Evolutionary conservation across 371 early-diverging fungal genomes (phyloP).

Genomic region (Amoeboaphelidium protococcarum): DNA sequence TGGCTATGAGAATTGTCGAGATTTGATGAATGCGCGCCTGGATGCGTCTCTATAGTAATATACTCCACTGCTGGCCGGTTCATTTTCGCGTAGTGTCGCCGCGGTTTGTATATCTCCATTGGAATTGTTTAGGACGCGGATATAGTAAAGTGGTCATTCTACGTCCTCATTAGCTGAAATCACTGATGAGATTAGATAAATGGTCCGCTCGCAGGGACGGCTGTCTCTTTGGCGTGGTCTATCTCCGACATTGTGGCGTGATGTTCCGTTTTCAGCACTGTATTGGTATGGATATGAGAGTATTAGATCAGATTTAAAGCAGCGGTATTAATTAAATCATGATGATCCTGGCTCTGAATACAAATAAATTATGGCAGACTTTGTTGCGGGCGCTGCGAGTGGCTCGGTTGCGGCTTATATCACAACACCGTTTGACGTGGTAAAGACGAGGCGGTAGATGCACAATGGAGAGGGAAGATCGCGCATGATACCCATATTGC

Average conservation of each 20-base stretch:
- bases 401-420: constrained; percentile 57
- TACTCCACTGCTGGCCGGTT: constrained; percentile 55
- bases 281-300: constrained; percentile 79
- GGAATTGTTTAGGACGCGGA: constrained; percentile 61
- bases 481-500: constrained; percentile 11
- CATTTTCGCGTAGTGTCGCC: constrained; percentile 45
- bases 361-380: constrained; percentile 13
- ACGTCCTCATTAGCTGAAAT: constrained; percentile 18
- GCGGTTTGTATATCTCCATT: constrained; percentile 61
- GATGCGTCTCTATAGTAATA: constrained; percentile 12
- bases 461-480: constrained; percentile 2
- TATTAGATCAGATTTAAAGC: constrained; percentile 11
- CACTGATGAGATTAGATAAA: constrained; percentile 24
- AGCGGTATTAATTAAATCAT: neutral
- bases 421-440: constrained; percentile 87
- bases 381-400: constrained; percentile 39
- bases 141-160: constrained; percentile 34
- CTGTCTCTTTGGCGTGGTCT: constrained; percentile 60
- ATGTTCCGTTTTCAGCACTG: constrained; percentile 73
- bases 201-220: constrained; percentile 29
- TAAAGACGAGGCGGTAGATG: constrained; percentile 62
- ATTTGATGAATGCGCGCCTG: constrained; percentile 12
- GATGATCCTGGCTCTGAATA: neutral
- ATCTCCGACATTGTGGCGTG: constrained; percentile 69
- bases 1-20: constrained; percentile 63